A percentile compares a stretch with the other conserved stretches of the same genome.
Evolutionary conservation across 768 basidiomycete species (phyloP).

Genomic region (Panaeolus cyanescens): DNA sequence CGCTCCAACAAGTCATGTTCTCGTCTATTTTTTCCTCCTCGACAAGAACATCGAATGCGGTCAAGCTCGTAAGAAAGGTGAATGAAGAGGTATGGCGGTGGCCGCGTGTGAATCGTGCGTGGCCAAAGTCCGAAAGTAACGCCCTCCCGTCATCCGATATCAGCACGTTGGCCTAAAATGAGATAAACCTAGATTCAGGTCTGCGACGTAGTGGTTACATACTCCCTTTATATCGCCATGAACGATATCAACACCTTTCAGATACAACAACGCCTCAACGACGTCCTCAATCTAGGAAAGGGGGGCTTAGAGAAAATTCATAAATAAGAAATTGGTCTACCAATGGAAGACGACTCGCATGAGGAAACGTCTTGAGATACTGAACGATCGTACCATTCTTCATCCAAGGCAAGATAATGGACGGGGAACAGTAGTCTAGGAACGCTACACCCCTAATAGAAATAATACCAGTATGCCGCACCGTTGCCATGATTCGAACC

Average conservation of each 20-base stretch:
- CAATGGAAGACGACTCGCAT: background rate
- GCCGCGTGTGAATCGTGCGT: background rate
- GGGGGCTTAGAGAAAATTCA: background rate
- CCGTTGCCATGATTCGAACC: conserved; percentile 10
- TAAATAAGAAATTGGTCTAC: conserved; percentile 1
- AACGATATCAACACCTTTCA: conserved; percentile 27
- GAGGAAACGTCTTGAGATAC: conserved; percentile 10
- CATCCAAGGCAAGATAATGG: conserved; percentile 32
- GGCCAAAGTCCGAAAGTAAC: conserved; percentile 18
- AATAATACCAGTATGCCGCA: conserved; percentile 15
- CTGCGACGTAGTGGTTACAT: background rate
- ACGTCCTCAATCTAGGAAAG: conserved; percentile 23
- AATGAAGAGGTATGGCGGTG: background rate
- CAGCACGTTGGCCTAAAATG: conserved; percentile 14
- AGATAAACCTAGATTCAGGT: background rate
- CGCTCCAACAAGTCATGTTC: no score
- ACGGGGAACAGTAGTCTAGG: conserved; percentile 1
- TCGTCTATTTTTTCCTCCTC: conserved; percentile 8
- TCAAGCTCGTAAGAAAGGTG: background rate
- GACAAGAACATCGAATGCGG: background rate
- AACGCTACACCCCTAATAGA: conserved; percentile 4
- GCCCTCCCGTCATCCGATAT: conserved; percentile 11
- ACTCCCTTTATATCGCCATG: conserved; percentile 45
- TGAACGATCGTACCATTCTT: conserved; percentile 23
- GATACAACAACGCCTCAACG: conserved; percentile 26